Evolutionary conservation across 2,329 filamentous ascomycete species (phyloP), one percentile per base, ranked within the genome.

Genomic region (Pestalotiopsis fici): DNA sequence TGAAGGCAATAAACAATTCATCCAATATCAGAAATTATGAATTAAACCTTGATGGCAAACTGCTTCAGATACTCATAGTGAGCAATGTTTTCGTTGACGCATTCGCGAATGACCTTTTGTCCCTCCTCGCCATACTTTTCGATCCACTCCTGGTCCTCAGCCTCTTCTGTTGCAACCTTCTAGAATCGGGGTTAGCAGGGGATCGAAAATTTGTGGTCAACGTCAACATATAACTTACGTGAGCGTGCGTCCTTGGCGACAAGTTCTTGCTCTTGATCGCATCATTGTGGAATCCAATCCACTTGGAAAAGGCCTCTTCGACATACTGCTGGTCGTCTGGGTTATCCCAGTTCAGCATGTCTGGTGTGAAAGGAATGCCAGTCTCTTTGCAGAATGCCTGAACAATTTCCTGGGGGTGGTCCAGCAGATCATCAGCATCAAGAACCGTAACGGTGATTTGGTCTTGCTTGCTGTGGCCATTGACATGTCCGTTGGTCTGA

Each of bases 281-380:
- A 83, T 98, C 96, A 73, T 98, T 93, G 79, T 98, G 96, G 83
- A 97, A 98, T 12, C 96, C 96, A 72, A 90, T 92, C 96, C 96
- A 98, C 83, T 99, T 98, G 82, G 95, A 94, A 81, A 98, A 98
- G 21, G 90, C 90, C 70, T 89, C 86, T 71, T 87, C 85, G 3
- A 95, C 95, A 69, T 87, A 83, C 64, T 81, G 73, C 72, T 94
- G 90, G 73, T 91, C 90, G 71, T 92, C 91, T 64, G 91, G 89
- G 31, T 91, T 89, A 69, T 92, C 88, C 96, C 96, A 98, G 67
- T 87, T 85, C 69, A 99, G 85, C 95, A 98, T 97, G 15, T 88
- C 83, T 0, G 89, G 88, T 57, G 83, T 83, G 79, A 91, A 99
- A 18, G 92, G 87, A 68, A 98, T 85, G 28, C 91, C 94, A 15